Percentiles rank a stretch among this genome's conserved stretches.
phyloP scores from a whole-genome alignment of 441 rosid species.

The Flueggea neowawraea region DNA sequence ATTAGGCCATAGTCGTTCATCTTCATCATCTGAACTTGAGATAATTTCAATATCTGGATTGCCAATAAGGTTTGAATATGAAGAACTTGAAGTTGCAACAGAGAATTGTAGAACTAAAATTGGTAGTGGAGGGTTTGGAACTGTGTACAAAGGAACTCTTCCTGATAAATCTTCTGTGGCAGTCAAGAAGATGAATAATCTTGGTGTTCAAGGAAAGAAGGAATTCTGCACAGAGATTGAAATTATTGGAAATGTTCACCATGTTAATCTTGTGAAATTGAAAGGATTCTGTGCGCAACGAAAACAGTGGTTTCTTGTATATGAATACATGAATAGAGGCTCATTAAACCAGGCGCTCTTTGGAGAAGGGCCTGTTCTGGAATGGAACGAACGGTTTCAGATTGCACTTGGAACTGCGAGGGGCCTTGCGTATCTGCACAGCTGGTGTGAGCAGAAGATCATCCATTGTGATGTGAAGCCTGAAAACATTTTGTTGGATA shows the following conservation, averaged over 20 bases:
- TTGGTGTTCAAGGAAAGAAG: constrained; percentile 68
- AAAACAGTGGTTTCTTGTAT: constrained; percentile 66
- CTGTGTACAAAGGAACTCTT: constrained; percentile 74
- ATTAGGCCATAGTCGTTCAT: constrained; percentile 23
- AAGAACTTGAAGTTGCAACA: constrained; percentile 76
- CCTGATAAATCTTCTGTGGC: constrained; percentile 63
- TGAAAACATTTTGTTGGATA: constrained; percentile 79
- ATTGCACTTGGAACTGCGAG: constrained; percentile 91
- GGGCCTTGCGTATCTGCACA: constrained; percentile 81
- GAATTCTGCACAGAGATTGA: constrained; percentile 92
- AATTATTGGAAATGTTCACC: constrained; percentile 74
- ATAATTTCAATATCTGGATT: constrained; percentile 77
- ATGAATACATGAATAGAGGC: constrained; percentile 84
- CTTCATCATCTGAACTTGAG: constrained; percentile 62
- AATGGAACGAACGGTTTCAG: constrained; percentile 85
- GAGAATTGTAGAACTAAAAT: constrained; percentile 60
- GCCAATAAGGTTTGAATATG: constrained; percentile 68
- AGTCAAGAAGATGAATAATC: constrained; percentile 72
- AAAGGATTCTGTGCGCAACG: constrained; percentile 85
- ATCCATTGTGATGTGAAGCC: constrained; percentile 96
- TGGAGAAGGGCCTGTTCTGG: constrained; percentile 61
- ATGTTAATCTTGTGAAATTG: constrained; percentile 80
- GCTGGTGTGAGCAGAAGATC: constrained; percentile 78
- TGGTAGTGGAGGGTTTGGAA: constrained; percentile 85
- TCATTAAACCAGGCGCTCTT: constrained; percentile 69